Percentiles rank a stretch among this genome's conserved stretches.
phyloP scores from a whole-genome alignment of 2,329 filamentous ascomycete species.

The Hypoxylon sp. region DNA sequence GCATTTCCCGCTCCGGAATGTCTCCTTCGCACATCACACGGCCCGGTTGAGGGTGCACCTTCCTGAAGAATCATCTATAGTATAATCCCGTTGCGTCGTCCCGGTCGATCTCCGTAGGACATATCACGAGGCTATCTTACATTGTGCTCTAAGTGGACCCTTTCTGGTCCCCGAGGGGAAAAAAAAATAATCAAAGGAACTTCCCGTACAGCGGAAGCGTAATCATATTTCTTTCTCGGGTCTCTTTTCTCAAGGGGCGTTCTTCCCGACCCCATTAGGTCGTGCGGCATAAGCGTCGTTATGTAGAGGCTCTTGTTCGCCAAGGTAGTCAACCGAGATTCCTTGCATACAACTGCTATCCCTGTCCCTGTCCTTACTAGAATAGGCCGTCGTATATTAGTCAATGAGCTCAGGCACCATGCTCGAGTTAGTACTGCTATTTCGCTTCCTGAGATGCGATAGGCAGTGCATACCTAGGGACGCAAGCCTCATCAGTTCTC shows the following conservation, averaged over 20 bases:
- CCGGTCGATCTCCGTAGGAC: slow-evolving; percentile 14
- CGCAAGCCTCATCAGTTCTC: slow-evolving; percentile 15
- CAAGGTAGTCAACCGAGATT: slow-evolving; percentile 47
- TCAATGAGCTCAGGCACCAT: slow-evolving; percentile 23
- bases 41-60: slow-evolving; percentile 14
- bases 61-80: slow-evolving; percentile 22
- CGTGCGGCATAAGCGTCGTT: slow-evolving; percentile 38
- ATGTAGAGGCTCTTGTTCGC: slow-evolving; percentile 42
- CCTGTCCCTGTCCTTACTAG: slow-evolving; percentile 35
- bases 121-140: slow-evolving; percentile 24
- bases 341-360: slow-evolving; percentile 40
- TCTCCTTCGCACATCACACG: slow-evolving; percentile 22
- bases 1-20: slow-evolving; percentile 29
- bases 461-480: slow-evolving; percentile 15
- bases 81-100: slow-evolving; percentile 22
- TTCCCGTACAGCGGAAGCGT: slow-evolving; percentile 5
- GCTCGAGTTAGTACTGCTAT: slow-evolving; percentile 19
- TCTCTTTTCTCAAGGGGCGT: slow-evolving; percentile 27
- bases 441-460: slow-evolving; percentile 22
- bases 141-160: slow-evolving; percentile 24
- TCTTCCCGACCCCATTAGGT: slow-evolving; percentile 35
- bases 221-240: slow-evolving; percentile 16
- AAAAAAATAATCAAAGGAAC: slow-evolving; percentile 3
- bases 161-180: not conserved
- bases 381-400: slow-evolving; percentile 29